Percentiles rank a stretch among this genome's conserved stretches.
phyloP scores from a whole-genome alignment of 2,329 filamentous ascomycete species.

The Alternaria atra region DNA sequence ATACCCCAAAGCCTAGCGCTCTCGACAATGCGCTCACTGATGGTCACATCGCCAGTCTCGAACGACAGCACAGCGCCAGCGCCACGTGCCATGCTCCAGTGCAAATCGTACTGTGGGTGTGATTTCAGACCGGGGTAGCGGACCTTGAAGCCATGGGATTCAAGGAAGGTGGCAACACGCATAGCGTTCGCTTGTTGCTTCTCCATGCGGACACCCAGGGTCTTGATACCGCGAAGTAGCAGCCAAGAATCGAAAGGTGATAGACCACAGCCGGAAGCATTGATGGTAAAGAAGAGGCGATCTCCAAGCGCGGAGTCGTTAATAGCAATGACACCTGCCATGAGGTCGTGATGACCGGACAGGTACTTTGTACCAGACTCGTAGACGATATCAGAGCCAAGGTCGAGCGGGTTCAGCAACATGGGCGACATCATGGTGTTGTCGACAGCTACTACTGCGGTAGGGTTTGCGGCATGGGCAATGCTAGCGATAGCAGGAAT shows the following conservation, averaged over 20 bases:
- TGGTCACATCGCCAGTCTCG: constrained; percentile 84
- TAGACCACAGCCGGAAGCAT: constrained; percentile 91
- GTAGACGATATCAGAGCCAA: constrained; percentile 95
- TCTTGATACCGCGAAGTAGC: constrained; percentile 94
- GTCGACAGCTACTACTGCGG: constrained; percentile 88
- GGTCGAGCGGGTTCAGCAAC: constrained; percentile 89
- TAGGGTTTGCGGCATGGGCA: constrained; percentile 79
- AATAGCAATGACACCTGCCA: constrained; percentile 95
- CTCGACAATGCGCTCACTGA: constrained; percentile 94
- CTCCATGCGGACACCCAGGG: constrained; percentile 96
- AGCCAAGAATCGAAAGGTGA: constrained; percentile 96
- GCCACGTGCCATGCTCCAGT: constrained; percentile 94
- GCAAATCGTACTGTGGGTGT: constrained; percentile 94
- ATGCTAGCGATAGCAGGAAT: constrained; percentile 79
- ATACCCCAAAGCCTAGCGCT: constrained; percentile 92
- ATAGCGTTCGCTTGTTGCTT: constrained; percentile 95
- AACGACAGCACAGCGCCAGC: constrained; percentile 95
- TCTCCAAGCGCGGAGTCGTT: constrained; percentile 85
- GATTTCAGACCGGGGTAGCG: constrained; percentile 93
- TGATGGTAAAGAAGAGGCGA: constrained; percentile 95
- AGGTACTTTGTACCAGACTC: constrained; percentile 98
- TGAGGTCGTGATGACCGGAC: constrained; percentile 97
- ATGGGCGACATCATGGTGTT: constrained; percentile 99
- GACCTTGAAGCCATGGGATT: constrained; percentile 89
- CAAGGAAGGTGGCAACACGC: constrained; percentile 89